Conservation (phyloP, 2,329 filamentous ascomycete genomes). For the Colletotrichum orbiculare region DNA sequence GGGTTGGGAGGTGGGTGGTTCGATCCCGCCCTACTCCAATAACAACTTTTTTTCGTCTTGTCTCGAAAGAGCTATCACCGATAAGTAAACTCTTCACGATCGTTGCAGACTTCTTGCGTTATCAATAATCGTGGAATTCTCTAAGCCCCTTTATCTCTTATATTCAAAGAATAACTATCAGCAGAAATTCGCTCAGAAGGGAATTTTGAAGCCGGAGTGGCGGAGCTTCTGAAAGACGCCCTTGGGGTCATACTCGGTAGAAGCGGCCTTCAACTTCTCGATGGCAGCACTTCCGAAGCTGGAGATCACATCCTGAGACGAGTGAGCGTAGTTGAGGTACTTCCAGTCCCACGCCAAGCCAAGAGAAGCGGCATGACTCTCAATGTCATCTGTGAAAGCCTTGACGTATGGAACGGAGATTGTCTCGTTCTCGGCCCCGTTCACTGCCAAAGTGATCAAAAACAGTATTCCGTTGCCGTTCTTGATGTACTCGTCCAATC, state of each 20-base stretch:
- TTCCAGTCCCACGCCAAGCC: slow-evolving; percentile 43
- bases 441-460: slow-evolving; percentile 44
- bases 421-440: slow-evolving; percentile 47
- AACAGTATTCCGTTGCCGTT: slow-evolving; percentile 47
- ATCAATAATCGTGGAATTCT: too few relatives aligned
- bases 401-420: slow-evolving; percentile 50
- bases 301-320: slow-evolving; percentile 50
- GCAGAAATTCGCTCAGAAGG: slow-evolving; percentile 1
- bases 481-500: slow-evolving; percentile 44
- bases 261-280: slow-evolving; percentile 44
- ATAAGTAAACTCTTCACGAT: too few relatives aligned
- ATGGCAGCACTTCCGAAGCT: slow-evolving; percentile 52
- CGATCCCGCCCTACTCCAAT: too few relatives aligned
- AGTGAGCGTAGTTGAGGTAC: slow-evolving; percentile 58
- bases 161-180: too few relatives aligned
- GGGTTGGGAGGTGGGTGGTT: too few relatives aligned
- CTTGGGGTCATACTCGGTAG: slow-evolving; percentile 50
- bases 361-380: slow-evolving; percentile 41
- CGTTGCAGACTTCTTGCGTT: too few relatives aligned
- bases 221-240: slow-evolving; percentile 51
- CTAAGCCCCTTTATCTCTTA: too few relatives aligned
- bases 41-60: too few relatives aligned
- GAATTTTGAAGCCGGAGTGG: slow-evolving; percentile 47
- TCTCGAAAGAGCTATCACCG: too few relatives aligned
- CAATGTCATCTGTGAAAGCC: slow-evolving; percentile 46